Evolutionary conservation across 2,329 filamentous ascomycete species (phyloP).

Genomic region (Epichloe sylvatica): DNA sequence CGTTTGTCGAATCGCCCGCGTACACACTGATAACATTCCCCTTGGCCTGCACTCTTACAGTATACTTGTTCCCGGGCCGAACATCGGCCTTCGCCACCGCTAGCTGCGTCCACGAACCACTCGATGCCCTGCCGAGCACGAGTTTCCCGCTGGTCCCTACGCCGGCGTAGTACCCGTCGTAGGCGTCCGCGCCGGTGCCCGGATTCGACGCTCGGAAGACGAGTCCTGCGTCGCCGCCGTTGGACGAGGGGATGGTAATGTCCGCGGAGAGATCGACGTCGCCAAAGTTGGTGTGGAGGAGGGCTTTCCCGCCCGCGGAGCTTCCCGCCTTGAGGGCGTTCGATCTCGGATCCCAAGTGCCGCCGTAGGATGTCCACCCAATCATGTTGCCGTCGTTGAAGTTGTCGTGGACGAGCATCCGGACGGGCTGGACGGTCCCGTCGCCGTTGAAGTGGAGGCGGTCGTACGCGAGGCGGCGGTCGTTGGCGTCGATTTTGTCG

Average conservation of each 20-base stretch:
- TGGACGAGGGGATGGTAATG: constrained; percentile 8
- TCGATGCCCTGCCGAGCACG: constrained; percentile 11
- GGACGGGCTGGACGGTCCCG: constrained; percentile 25
- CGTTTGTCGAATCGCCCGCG: constrained; percentile 5
- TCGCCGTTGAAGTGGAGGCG: too few relatives aligned
- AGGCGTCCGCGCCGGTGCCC: too few relatives aligned
- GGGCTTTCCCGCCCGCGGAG: constrained; percentile 12
- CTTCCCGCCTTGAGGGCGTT: constrained; percentile 11
- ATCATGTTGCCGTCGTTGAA: constrained; percentile 26
- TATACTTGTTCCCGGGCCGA: constrained; percentile 3
- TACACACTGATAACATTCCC: constrained; percentile 6
- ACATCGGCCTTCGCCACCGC: constrained; percentile 4
- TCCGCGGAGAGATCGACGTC: constrained; percentile 19
- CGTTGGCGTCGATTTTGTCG: too few relatives aligned
- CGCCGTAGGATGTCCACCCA: constrained; percentile 20
- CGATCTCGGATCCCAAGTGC: constrained; percentile 7
- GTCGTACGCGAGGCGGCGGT: too few relatives aligned
- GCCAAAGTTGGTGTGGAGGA: constrained; percentile 24
- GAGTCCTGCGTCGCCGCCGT: constrained; percentile 4
- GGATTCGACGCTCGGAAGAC: too few relatives aligned
- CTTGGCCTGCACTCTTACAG: constrained; percentile 7
- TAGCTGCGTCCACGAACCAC: constrained; percentile 5
- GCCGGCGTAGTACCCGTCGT: too few relatives aligned
- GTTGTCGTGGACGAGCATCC: constrained; percentile 30
- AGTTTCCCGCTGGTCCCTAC: constrained; percentile 14